A percentile compares a stretch with the other conserved stretches of the same genome.
phyloP scores from a whole-genome alignment of 2,329 filamentous ascomycete genomes.

The Grosmannia serpens region DNA sequence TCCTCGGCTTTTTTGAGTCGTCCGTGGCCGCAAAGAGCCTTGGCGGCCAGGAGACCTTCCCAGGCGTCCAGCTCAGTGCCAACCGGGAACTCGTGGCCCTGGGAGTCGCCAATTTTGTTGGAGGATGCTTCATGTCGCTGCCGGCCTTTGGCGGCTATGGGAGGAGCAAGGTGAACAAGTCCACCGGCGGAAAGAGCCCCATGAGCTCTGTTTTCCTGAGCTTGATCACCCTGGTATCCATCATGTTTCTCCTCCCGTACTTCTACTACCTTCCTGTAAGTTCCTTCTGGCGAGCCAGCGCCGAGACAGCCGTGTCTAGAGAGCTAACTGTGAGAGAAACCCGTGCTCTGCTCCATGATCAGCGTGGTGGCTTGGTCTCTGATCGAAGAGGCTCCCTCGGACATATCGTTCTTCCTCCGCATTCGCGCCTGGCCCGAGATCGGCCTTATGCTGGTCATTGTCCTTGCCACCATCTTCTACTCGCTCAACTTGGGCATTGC shows the following conservation, averaged over 20 bases:
- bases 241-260: constrained; percentile 74
- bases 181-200: constrained; percentile 81
- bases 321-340: constrained; percentile 50
- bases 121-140: constrained; percentile 82
- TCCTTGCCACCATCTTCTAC: constrained; percentile 87
- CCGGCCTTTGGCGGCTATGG: constrained; percentile 95
- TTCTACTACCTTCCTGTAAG: constrained; percentile 92
- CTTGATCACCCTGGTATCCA: constrained; percentile 67
- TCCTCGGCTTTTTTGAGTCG: constrained; percentile 97
- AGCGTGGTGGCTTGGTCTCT: constrained; percentile 90
- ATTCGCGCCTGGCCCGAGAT: constrained; percentile 83
- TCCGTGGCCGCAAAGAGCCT: constrained; percentile 92
- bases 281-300: too few species aligned
- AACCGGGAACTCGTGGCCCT: constrained; percentile 91
- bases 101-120: constrained; percentile 81
- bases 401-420: constrained; percentile 77
- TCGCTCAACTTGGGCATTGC: constrained; percentile 89
- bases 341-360: constrained; percentile 86
- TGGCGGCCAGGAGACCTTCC: constrained; percentile 56
- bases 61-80: constrained; percentile 72
- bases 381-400: constrained; percentile 88
- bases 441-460: constrained; percentile 78
- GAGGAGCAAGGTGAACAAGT: constrained; percentile 86
- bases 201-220: constrained; percentile 88
- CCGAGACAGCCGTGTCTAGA: not conserved